Base-by-base conservation (phyloP, 305 asterid genomes). In the Fraxinus dipetala region DNA sequence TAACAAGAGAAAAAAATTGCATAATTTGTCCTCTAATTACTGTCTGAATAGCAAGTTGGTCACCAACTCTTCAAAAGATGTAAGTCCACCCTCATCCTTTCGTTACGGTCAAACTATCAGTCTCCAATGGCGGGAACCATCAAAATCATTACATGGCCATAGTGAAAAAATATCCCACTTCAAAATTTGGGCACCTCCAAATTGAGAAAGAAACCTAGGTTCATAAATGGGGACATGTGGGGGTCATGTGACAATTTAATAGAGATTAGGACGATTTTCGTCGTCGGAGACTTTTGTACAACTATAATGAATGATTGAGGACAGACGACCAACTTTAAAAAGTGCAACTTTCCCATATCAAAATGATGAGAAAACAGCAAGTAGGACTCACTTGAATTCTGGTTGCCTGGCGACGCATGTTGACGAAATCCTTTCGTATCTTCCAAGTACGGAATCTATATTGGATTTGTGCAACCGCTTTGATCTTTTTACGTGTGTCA, bases 381-480 rank as follows among this genome's bases (percentile, higher is more conserved):
- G 9, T 28, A 6, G 40, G 40, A 82, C 92, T 86, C 87, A 96
- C 98, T 87, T 96, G 98, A 87, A 96, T 95, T 86, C 80, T 93
- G 80, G 91, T 90, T 56, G 98, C 91, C 67, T 96, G 97, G 61
- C 94, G 94, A 31, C 98, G 97, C 91, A 91, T 87, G 97, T 87
- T 89, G 77, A 96, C 92, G 87, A 87, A 96, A 34, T 93, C 95
- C 82, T 83, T 92, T 22, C 99, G 91, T 6, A 92, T 92, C 91
- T 93, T 96, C 98, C 97, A 95, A 81, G 93, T 86, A 48, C 95
- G 97, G 69, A 96, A 96, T 79, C 95, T 91, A 84, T 91, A 80
- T 83, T 96, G 99, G 80, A 96, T 96, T 84, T 95, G 90, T 24
- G 92, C 98, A 81, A 95, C 99, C 81, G 99, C 98, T 1, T 85